These are phyloP conservation scores for Phaeosphaeriaceae sp. DNA, from an alignment of 2,329 filamentous ascomycete species.

Conservation along the genomic window DNA sequence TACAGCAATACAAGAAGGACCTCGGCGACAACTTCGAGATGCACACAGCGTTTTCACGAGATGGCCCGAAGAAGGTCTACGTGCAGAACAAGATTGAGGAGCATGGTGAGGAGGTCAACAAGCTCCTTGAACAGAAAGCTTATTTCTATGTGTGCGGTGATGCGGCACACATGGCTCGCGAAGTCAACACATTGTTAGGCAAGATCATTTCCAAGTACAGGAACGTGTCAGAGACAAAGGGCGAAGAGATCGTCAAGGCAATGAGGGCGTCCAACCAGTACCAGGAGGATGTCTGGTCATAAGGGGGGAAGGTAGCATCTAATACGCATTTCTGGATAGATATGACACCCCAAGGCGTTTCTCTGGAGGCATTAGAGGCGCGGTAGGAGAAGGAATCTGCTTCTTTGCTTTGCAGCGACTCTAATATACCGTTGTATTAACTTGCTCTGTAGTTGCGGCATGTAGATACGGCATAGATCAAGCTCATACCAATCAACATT, in stretches of 20 bases:
- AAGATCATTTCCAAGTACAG: conserved; percentile 88
- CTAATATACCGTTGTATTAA: conserved; percentile 1
- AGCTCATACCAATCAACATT: background rate
- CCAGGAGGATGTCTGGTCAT: conserved; percentile 81
- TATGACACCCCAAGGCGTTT: conserved; percentile 32
- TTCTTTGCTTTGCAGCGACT: conserved; percentile 12
- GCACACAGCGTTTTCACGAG: conserved; percentile 94
- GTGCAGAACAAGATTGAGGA: conserved; percentile 93
- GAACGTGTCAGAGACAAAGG: conserved; percentile 82
- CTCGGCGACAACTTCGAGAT: conserved; percentile 90
- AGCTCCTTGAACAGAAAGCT: conserved; percentile 82
- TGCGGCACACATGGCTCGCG: conserved; percentile 94
- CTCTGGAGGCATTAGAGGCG: conserved; percentile 8
- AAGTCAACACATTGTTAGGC: conserved; percentile 85
- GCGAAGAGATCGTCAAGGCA: conserved; percentile 93
- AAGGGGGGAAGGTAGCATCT: conserved; percentile 18
- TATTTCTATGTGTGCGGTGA: conserved; percentile 99
- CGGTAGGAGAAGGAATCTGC: conserved; percentile 2
- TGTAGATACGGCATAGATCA: conserved; percentile 17
- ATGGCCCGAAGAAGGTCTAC: conserved; percentile 87
- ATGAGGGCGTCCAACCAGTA: conserved; percentile 97
- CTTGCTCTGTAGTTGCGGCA: conserved; percentile 3
- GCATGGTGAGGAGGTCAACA: conserved; percentile 81
- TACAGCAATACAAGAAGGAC: conserved; percentile 78
- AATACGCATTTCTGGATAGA: conserved; percentile 39